These are phyloP conservation scores for Cordyceps pruinosa DNA, from an alignment of 2,329 filamentous ascomycete genomes.

Conservation along the genomic window DNA sequence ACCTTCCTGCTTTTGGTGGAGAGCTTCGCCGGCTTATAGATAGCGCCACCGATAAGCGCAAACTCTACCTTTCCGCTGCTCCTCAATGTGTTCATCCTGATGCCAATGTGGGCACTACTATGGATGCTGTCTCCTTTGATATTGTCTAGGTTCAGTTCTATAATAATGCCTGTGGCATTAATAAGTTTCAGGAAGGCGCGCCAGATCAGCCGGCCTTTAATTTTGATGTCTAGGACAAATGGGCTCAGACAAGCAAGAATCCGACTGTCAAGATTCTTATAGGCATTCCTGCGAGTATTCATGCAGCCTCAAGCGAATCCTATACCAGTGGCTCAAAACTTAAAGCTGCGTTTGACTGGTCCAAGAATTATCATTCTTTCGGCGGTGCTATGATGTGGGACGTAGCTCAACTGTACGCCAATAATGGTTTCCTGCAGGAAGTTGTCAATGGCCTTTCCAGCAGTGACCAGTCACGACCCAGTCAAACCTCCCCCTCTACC, in stretches of 20 bases:
- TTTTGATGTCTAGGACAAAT: constrained; percentile 56
- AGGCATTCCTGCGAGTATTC: constrained; percentile 48
- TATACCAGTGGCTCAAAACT: constrained; percentile 44
- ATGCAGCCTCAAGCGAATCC: constrained; percentile 44
- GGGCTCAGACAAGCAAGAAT: constrained; percentile 55
- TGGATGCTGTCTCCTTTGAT: constrained; percentile 51
- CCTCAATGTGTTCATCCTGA: constrained; percentile 65
- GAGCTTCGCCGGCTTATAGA: constrained; percentile 51
- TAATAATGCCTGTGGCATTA: constrained; percentile 59
- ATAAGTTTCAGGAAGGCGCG: constrained; percentile 40
- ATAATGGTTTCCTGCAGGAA: constrained; percentile 45
- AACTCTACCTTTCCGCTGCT: constrained; percentile 56
- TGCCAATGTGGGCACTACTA: constrained; percentile 47
- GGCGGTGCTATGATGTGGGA: constrained; percentile 67
- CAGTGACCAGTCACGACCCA: background rate
- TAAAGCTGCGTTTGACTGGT: constrained; percentile 44
- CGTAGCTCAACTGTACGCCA: constrained; percentile 51
- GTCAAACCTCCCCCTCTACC: too few species aligned
- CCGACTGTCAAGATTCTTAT: constrained; percentile 53
- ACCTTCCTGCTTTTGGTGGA: constrained; percentile 55
- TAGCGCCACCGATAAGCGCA: constrained; percentile 38
- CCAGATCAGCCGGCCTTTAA: constrained; percentile 49
- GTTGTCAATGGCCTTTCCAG: constrained; percentile 31
- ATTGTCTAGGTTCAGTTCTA: constrained; percentile 60
- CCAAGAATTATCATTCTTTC: constrained; percentile 50